Evolutionary conservation across 1,139 yeast species (phyloP), one percentile per base, ranked within the genome.

Genomic region (Yamadazyma oceani): DNA sequence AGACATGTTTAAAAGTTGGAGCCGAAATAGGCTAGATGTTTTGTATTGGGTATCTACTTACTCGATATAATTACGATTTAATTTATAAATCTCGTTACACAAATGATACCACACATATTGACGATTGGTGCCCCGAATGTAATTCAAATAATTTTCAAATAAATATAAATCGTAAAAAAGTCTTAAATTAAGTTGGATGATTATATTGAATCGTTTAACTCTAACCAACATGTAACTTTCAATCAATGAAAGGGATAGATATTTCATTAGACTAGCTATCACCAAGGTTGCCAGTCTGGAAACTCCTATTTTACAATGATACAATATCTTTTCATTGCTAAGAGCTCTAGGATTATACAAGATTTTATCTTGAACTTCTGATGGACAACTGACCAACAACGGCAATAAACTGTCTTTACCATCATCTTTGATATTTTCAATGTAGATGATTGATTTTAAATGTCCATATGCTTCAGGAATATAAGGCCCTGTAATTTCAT

Each of bases 221-320:
- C 97, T 66, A 19, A 88, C 95, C 60, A 72, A 83, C 52, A 88
- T 63, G 54, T 88, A 89, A 3, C 95, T 90, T 35, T 84, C 72
- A 12, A 89, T 74, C 29, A 89, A 62, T 32, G 81, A 80, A 42
- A 86, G 69, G 21, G 76, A 67, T 41, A 80, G 65, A 36, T 86
- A 65, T 48, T 80, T 82, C 95, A 89, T 88, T 41, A 87, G 83
- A 54, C 86, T 90, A 3, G 97, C 96, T 46, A 89, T 86, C 48
- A 95, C 85, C 28, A 90, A 85, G 0, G 95, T 82, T 0, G 96
- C 97, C 16, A 94, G 84, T 39, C 97, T 68, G 0, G 95, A 86
- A 4, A 89, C 97, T 1, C 97, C 97, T 39, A 86, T 95, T 53
- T 88, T 82, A 56, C 97, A 89, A 57, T 89, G 96, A 13, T 87